Base-by-base conservation (phyloP, 2,329 filamentous ascomycete genomes). In the Fusarium citri region DNA sequence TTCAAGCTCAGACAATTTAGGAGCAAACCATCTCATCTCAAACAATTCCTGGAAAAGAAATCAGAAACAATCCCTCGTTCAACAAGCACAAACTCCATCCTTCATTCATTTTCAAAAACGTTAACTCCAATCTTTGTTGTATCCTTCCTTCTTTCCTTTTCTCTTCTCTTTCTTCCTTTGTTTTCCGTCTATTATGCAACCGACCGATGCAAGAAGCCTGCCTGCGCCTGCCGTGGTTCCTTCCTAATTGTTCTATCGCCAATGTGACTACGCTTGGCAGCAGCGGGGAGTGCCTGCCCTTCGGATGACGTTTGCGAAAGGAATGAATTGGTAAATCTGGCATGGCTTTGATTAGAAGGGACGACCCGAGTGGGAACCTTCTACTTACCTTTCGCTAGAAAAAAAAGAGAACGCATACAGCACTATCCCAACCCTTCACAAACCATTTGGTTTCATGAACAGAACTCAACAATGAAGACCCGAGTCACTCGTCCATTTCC, bases 1-100 rank as follows among this genome's bases (percentile, higher is more conserved):
- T 42, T 42, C 16, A 22, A 25, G 20, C 64, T 57, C 57, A 41
- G 23, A 46, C 64, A 68, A 40, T 63, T 40, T 63, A 31, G 47
- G 37, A 55, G 31, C 40, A 49, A 28, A 20, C 26, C 41, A 47
- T 48, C 40, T 22, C 30, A 37, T 26, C 28, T 16, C 28, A 42
- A 22, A 40, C 28, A 61, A 28, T 23, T 23, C 15, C 22, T 37
- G 31, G 30, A 20, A 57, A 57, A 53, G 11, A 50, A 41, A 48
- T n/a, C 30, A 43, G 37, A 51, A 56, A 30, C 28, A 48, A 18
- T 12, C 22, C 31, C 34, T 22, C 16, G 6, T 28, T 28, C 23
- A 53, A 37, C 9, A 25, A 8, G 26, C 28, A 43, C 42, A 23
- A 20, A 40, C 57, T 49, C 61, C 16, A 18, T 46, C 16, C n/a